Base-by-base conservation (phyloP, 805 yeast species). In the Hanseniaspora vineae region DNA sequence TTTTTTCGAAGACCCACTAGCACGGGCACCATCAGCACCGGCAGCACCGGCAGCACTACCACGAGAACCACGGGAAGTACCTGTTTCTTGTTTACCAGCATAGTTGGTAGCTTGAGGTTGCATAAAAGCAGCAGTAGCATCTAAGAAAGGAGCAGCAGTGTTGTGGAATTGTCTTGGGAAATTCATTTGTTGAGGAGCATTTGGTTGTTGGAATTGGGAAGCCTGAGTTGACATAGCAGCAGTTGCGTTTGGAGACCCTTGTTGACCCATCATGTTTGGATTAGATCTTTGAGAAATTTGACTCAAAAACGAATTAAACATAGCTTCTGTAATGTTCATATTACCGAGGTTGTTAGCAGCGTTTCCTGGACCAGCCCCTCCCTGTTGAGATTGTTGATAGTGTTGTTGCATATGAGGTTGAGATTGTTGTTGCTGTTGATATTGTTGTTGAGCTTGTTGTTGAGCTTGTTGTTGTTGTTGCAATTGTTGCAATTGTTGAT, bases 221-320 rank as follows among this genome's bases (percentile, higher is more conserved):
- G 43, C 43, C 10, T 40, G 31, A 13, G 15, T 20, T n/a, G 40
- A 37, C 40, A 37, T 37, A 9, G n/a, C 19, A 40, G 43, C 43
- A 40, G 31, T 31, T 5, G 29, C 29, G 29, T 23, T 23, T 23
- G 29, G 29, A 20, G 43, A 40, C 6, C 31, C 31, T 31, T 48
- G 43, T 31, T 47, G 49, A 50, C 42, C 53, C 47, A 52, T 45
- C 6, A 53, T 55, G 19, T 49, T 50, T 23, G 53, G 49, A 19
- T 55, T 53, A 45, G 58, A 61, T 45, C 62, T 62, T 42, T 63
- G 65, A 37, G 61, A 56, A 47, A 63, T 49, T 48, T 63, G 67
- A 14, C 58, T 53, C 29, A 63, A 51, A 43, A 62, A 60, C 3
- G 64, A 60, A 49, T 59, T 62, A 49, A 61, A 61, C 64, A 63